Conservation (phyloP, 192 early-diverging fungal genomes). For the Linnemannia elongata region DNA sequence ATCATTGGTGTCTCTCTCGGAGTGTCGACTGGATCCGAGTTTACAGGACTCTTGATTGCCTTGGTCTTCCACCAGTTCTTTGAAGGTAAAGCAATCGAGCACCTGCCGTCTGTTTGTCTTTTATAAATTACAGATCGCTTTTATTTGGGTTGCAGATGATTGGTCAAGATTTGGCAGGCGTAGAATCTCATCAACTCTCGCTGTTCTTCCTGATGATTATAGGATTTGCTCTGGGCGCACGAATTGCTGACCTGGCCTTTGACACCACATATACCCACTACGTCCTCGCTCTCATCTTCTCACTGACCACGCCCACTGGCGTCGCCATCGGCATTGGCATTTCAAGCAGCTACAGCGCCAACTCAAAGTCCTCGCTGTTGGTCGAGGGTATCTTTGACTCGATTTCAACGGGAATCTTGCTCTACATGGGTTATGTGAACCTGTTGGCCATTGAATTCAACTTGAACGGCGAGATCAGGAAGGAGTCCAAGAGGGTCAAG, state of each 20-base stretch:
- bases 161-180: not conserved
- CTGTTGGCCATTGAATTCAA: conserved; percentile 78
- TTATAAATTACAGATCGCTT: not conserved
- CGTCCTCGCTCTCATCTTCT: conserved; percentile 69
- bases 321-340: conserved; percentile 80
- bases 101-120: not conserved
- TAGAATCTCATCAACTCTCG: conserved; percentile 35
- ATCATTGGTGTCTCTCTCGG: conserved; percentile 77
- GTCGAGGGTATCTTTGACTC: conserved; percentile 80
- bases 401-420: conserved; percentile 82
- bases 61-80: conserved; percentile 80
- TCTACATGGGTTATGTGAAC: conserved; percentile 81
- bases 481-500: conserved; percentile 46
- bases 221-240: conserved; percentile 78
- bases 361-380: conserved; percentile 64
- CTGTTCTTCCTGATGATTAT: conserved; percentile 55
- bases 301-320: conserved; percentile 82
- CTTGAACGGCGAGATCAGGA: conserved; percentile 55
- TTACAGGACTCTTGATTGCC: conserved; percentile 73
- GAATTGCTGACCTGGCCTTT: conserved; percentile 64
- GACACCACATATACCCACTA: conserved; percentile 59
- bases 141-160: not conserved
- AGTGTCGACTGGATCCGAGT: conserved; percentile 68
- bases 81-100: conserved; percentile 11
- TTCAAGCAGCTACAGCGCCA: conserved; percentile 66